Base-by-base conservation (phyloP, 2,329 filamentous ascomycete genomes). In the Akanthomyces uredinophilus region DNA sequence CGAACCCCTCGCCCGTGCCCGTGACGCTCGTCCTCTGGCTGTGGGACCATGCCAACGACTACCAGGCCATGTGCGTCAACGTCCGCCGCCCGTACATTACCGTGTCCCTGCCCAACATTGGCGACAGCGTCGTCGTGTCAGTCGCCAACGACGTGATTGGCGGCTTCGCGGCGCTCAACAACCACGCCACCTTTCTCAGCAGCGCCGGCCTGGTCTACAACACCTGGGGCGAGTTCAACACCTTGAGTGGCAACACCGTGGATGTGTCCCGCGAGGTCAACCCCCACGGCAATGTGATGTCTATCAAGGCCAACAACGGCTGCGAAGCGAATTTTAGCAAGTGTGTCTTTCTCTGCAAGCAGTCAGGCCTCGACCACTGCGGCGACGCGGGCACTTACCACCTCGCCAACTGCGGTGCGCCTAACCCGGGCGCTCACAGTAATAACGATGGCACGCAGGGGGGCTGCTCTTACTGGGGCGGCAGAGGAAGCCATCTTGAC, bases 171-270 rank as follows among this genome's bases (percentile, higher is more conserved):
- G 70, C 72, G n/a, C 69, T 77, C 24, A 74, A 71, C 68, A 61
- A 67, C 63, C 43, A 39, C 20, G 57, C 62, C 47, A 72, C 70
- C 6, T 35, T 64, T 10, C 68, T 73, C 63, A 75, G 72, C 39
- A 60, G 63, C 59, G 71, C 65, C 58, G 78, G 78, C 32, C 76
- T 76, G 66, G 66, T 78, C 53, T 65, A 68, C 65, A 74, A 79
- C 66, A 79, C 77, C 35, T 79, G 78, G 75, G 74, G 71, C 60
- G 78, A 80, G 71, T 75, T 73, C 61, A 79, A 71, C 62, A 76
- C 74, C 41, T 47, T 27, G 29, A n/a, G 13, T 1, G 69, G 60
- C 16, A 76, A 75, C 65, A 73, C 72, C 44, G 74, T 78, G 62
- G 75, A 80, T 64, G 70, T 80, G 54, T 77, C 74, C 51, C 72